Evolutionary conservation across 1,284 basidiomycete genomes (phyloP), one percentile per base, ranked within the genome.

Genomic region (Cutaneotrichosporon sp.): DNA sequence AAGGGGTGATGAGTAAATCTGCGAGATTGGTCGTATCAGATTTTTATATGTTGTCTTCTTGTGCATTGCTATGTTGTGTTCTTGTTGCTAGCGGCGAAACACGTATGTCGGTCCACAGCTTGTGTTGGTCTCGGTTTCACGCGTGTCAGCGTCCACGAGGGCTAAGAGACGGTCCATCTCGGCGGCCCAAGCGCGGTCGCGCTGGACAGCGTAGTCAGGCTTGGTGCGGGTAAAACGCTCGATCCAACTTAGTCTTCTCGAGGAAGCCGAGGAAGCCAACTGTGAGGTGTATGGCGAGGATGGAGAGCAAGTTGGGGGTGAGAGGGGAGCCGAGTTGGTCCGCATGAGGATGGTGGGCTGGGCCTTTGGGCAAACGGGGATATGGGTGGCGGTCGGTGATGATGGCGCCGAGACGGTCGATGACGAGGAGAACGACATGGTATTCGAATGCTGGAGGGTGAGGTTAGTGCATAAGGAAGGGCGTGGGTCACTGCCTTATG

Each of bases 121-220:
- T 4, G 22, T 18, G 42, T 16, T n/a, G 42, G 5, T n/a, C 7
- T 46, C 42, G 4, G 42, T 7, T 18, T 46, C 42, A 34, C 55
- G 36, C 26, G 53, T 55, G 13, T 56, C 55, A 2, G 55, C 55
- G 38, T 56, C 55, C 16, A 56, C 55, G 38, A 56, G 55, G 14
- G 55, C 55, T 14, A 56, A 38, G 11, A 56, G 22, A 14, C 55
- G 38, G 22, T 56, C 55, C 55, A 56, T 56, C 38, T 56, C 55
- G 8, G 38, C 38, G 2, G 55, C 55, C 55, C 55, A 56, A 5
- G 55, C 55, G 5, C 13, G 2, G 22, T 56, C 55, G 26, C 55
- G 55, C 38, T 16, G 21, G 21, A 18, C 38, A 13, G 36, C 55
- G 38, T 56, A 42, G 18, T 40, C 55, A 6, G 55, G 22, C 51